Conservation (phyloP, 345 rosid genomes). For the Acer negundo region DNA sequence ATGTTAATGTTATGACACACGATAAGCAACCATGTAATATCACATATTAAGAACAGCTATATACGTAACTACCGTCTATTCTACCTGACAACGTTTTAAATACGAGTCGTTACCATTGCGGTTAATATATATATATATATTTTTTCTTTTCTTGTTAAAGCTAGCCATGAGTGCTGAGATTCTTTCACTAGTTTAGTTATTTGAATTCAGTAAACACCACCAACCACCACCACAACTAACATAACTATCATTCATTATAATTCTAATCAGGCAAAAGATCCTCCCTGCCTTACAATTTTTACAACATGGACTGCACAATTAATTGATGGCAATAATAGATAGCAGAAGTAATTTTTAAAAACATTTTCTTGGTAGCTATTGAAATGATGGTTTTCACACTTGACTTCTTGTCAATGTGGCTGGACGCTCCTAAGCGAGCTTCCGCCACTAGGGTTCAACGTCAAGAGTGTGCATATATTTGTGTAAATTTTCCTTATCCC, state of each 20-base stretch:
- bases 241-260: conserved; percentile 29
- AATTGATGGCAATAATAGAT: conserved; percentile 6
- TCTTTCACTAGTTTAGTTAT: background rate
- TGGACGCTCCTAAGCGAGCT: no score
- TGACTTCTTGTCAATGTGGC: no score
- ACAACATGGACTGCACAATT: background rate
- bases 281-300: background rate
- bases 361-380: background rate
- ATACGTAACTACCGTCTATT: no score
- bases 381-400: background rate
- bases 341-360: background rate
- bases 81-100: no score
- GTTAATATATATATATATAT: no score
- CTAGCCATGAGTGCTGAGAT: background rate
- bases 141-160: background rate
- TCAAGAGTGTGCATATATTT: no score
- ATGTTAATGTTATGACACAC: no score
- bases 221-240: conserved; percentile 39
- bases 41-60: no score
- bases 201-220: conserved; percentile 14
- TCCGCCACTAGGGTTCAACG: no score
- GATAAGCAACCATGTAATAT: no score
- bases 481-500: no score
- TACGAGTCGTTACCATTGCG: no score
- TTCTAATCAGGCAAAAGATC: conserved; percentile 3